Conservation (phyloP, 2,329 filamentous ascomycete genomes). For the Colletotrichum sp. region DNA sequence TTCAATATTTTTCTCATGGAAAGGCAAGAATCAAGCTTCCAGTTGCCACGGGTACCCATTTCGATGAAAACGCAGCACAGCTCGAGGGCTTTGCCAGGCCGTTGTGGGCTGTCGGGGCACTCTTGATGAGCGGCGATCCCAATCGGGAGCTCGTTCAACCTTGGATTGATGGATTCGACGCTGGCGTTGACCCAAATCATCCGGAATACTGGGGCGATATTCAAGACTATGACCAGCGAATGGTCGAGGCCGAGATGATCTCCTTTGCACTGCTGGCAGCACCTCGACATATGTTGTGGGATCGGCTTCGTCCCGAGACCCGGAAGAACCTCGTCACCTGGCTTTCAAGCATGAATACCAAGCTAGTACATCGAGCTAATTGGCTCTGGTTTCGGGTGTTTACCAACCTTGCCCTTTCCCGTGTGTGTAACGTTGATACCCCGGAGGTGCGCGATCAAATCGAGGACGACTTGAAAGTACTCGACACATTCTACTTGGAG, state of each 20-base stretch:
- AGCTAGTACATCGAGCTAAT: constrained; percentile 34
- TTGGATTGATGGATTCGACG: background rate
- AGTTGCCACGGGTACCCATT: background rate
- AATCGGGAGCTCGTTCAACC: background rate
- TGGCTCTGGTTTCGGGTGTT: constrained; percentile 62
- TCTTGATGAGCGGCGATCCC: background rate
- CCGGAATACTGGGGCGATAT: constrained; percentile 1
- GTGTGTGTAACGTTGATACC: too few relatives aligned
- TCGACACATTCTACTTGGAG: too few relatives aligned
- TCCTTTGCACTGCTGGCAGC: background rate
- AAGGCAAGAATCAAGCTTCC: background rate
- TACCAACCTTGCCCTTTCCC: too few relatives aligned
- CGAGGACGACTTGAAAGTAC: too few relatives aligned
- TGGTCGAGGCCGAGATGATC: constrained; percentile 5
- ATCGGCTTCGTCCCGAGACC: background rate
- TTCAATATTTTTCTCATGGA: background rate
- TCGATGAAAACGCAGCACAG: background rate
- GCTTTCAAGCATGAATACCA: background rate
- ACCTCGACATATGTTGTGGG: background rate
- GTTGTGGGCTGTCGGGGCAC: background rate
- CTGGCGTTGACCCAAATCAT: background rate
- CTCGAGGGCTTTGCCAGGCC: background rate
- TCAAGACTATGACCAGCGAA: background rate
- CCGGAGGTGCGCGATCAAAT: too few relatives aligned
- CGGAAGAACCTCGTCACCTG: background rate